Percentiles rank a stretch among this genome's conserved stretches.
Conservation (phyloP, 177 flowering plant species). For the Vitis hybrid region DNA sequence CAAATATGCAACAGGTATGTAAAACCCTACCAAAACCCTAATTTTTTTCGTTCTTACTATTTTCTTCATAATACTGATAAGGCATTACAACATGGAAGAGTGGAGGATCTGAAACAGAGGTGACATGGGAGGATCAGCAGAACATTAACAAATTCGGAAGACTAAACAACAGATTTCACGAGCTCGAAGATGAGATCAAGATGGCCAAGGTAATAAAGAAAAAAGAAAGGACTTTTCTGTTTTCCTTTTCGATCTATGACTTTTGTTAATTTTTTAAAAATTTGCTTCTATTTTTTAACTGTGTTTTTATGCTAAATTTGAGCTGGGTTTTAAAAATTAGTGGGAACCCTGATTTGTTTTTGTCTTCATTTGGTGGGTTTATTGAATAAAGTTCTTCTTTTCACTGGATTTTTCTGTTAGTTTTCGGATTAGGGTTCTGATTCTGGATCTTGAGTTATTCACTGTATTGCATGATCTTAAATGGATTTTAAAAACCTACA, state of each 20-base stretch:
- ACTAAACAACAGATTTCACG: conserved; percentile 83
- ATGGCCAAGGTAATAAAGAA: conserved; percentile 53
- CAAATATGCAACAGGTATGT: conserved; percentile 22
- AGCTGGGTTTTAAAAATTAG: background rate
- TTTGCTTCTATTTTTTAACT: background rate
- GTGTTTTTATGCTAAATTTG: background rate
- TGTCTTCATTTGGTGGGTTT: background rate
- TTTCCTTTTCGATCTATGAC: background rate
- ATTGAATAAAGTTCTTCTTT: background rate
- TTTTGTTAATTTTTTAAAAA: background rate
- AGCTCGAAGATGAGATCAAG: conserved; percentile 88
- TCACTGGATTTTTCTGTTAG: background rate
- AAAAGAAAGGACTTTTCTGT: background rate
- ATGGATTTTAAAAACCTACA: too few species aligned
- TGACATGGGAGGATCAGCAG: conserved; percentile 99
- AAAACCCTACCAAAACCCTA: conserved; percentile 3
- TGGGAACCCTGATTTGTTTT: background rate
- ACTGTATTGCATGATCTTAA: background rate
- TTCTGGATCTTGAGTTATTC: background rate
- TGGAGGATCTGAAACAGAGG: conserved; percentile 72
- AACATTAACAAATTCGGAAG: conserved; percentile 86
- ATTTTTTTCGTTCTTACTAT: background rate
- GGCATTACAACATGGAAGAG: conserved; percentile 28
- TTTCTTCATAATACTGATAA: background rate
- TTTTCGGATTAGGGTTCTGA: background rate